These are phyloP conservation scores for Micractinium sp. DNA, from an alignment of 139 green algal species.

Conservation along the genomic window DNA sequence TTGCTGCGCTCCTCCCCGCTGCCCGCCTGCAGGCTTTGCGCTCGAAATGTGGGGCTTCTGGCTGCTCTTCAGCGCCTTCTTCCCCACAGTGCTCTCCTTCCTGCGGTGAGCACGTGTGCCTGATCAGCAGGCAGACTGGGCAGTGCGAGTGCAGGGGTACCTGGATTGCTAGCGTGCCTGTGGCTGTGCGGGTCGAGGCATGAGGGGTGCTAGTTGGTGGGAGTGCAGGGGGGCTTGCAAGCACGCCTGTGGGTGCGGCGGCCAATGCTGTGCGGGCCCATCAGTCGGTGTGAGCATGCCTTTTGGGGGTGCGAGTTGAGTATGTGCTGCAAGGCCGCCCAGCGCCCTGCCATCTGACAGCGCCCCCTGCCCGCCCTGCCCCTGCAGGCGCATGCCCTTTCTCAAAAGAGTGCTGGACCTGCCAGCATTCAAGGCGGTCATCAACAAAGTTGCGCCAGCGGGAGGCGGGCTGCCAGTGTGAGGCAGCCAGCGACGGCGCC, in stretches of 20 bases:
- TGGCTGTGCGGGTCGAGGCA: too few species aligned
- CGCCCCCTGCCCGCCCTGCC: not conserved
- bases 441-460: constrained; percentile 71
- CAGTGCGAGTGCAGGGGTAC: too few species aligned
- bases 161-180: too few species aligned
- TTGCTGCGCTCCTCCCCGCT: too few species aligned
- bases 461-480: constrained; percentile 41
- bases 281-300: too few species aligned
- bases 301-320: too few species aligned
- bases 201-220: too few species aligned
- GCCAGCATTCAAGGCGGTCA: constrained; percentile 78
- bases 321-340: not conserved
- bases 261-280: too few species aligned
- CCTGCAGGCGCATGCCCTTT: constrained; percentile 65
- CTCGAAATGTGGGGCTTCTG: constrained; percentile 96
- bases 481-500: not conserved
- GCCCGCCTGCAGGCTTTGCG: constrained; percentile 54
- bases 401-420: constrained; percentile 81
- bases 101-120: constrained; percentile 51
- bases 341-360: not conserved
- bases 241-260: too few species aligned
- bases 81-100: constrained; percentile 92
- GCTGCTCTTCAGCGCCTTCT: constrained; percentile 94
- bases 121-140: too few species aligned
- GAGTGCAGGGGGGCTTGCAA: too few species aligned